Evolutionary conservation across 805 yeast genomes (phyloP), one percentile per base, ranked within the genome.

Genomic region (Candida sanyiensis): DNA sequence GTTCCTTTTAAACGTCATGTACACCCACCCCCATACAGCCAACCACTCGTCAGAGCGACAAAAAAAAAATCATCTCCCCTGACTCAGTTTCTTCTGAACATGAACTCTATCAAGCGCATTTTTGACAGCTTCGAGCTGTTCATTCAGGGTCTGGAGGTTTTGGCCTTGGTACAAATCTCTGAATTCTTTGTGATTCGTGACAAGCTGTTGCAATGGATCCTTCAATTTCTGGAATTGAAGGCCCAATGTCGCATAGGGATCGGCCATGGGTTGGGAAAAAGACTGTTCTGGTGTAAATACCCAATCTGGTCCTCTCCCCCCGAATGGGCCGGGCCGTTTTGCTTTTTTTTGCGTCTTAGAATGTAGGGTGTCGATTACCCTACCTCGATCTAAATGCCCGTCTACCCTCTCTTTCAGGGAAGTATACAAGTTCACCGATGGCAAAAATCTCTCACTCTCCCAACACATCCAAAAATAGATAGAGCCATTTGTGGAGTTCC

Each of bases 401-500:
- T 20, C 11, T 19, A 19, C 19, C 6, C 13, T 8, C 13, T 22
- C 7, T n/a, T 12, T 16, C 10, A 10, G 24, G 33, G 23, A 35
- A 7, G 9, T 12, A 17, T 9, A 28, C 18, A 11, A 17, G n/a
- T n/a, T n/a, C n/a, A 29, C 11, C 15, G 9, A 15, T 19, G 12
- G 29, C 7, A 15, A 27, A 7, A 10, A 3, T 7, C 9, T 4
- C 5, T 28, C 31, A 38, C 19, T 37, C 44, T 8, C 51, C 51
- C 13, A 54, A 21, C 6, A 42, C 29, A 9, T 41, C 40, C 4
- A 54, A 18, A 15, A 52, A 43, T 7, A 44, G 25, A 10, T 31
- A 21, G 5, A 52, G 29, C 58, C 58, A 54, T 19, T 33, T 40
- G 13, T 38, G 30, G 2, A 54, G 21, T n/a, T 47, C 56, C 5